phyloP scores from a whole-genome alignment of 1,139 yeast species.

The Candida freyschussii region DNA sequence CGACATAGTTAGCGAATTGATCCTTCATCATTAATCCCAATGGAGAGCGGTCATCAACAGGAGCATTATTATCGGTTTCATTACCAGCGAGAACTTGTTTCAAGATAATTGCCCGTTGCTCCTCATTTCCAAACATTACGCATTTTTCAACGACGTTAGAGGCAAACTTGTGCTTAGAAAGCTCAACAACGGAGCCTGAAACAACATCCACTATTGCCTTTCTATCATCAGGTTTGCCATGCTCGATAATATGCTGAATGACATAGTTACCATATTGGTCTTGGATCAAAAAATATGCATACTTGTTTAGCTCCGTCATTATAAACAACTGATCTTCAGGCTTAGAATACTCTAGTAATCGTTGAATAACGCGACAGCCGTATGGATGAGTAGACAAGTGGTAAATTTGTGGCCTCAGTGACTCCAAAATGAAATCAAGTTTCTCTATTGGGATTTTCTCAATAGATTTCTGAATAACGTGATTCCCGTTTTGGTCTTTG shows the following conservation, averaged over 20 bases:
- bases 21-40: constrained; percentile 91
- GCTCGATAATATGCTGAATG: constrained; percentile 88
- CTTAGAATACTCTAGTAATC: constrained; percentile 70
- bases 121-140: constrained; percentile 62
- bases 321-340: constrained; percentile 58
- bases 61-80: constrained; percentile 29
- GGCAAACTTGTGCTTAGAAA: constrained; percentile 94
- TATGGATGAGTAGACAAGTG: constrained; percentile 93
- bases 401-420: constrained; percentile 74
- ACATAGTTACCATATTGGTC: constrained; percentile 98
- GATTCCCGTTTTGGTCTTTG: constrained; percentile 97
- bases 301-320: constrained; percentile 66
- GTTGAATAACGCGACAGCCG: constrained; percentile 95
- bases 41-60: constrained; percentile 55
- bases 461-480: constrained; percentile 92
- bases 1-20: constrained; percentile 95
- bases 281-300: constrained; percentile 74
- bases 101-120: constrained; percentile 60
- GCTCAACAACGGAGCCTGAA: constrained; percentile 60
- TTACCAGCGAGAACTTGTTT: constrained; percentile 33
- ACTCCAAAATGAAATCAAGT: constrained; percentile 67
- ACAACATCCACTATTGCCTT: constrained; percentile 46
- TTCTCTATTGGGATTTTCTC: constrained; percentile 75
- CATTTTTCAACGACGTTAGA: constrained; percentile 96
- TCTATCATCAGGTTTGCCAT: constrained; percentile 46